A percentile compares a stretch with the other conserved stretches of the same genome.
Evolutionary conservation across 1,284 basidiomycete genomes (phyloP).

Genomic region (Dichomitus squalens): DNA sequence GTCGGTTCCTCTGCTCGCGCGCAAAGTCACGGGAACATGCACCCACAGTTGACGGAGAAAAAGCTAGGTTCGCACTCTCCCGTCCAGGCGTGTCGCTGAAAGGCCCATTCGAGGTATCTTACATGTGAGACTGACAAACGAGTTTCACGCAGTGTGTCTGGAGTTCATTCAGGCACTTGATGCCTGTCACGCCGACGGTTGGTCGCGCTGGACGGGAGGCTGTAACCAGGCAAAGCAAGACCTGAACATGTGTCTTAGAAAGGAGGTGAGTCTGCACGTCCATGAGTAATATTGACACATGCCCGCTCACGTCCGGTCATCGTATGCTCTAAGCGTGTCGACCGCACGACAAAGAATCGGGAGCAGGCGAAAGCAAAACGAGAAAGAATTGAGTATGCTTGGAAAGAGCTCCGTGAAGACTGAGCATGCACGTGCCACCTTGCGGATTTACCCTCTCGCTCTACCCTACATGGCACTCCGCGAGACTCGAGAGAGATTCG

Average conservation of each 20-base stretch:
- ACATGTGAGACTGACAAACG: slow-evolving; percentile 17
- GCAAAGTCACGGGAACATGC: slow-evolving; percentile 48
- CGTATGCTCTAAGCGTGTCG: slow-evolving; percentile 48
- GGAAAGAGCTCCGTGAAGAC: slow-evolving; percentile 61
- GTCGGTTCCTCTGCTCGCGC: not conserved
- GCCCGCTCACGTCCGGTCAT: not conserved
- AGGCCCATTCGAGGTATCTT: slow-evolving; percentile 19
- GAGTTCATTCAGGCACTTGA: slow-evolving; percentile 77
- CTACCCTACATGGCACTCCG: not conserved
- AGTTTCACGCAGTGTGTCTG: slow-evolving; percentile 53
- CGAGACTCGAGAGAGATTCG: not conserved
- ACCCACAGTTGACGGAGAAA: slow-evolving; percentile 75
- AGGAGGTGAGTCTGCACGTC: slow-evolving; percentile 58
- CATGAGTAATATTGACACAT: not conserved
- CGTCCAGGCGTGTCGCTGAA: slow-evolving; percentile 14
- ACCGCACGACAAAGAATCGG: slow-evolving; percentile 70
- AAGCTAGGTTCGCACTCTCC: slow-evolving; percentile 47
- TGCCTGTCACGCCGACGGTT: slow-evolving; percentile 61
- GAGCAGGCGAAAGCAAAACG: slow-evolving; percentile 64
- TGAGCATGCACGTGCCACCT: slow-evolving; percentile 27
- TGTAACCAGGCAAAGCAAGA: slow-evolving; percentile 77
- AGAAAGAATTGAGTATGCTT: slow-evolving; percentile 57
- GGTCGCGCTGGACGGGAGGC: slow-evolving; percentile 64
- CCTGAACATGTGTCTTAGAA: slow-evolving; percentile 73
- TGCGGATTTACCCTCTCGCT: not conserved